phyloP scores from a whole-genome alignment of 352 stramenopile species.

The Pythium volutum region DNA sequence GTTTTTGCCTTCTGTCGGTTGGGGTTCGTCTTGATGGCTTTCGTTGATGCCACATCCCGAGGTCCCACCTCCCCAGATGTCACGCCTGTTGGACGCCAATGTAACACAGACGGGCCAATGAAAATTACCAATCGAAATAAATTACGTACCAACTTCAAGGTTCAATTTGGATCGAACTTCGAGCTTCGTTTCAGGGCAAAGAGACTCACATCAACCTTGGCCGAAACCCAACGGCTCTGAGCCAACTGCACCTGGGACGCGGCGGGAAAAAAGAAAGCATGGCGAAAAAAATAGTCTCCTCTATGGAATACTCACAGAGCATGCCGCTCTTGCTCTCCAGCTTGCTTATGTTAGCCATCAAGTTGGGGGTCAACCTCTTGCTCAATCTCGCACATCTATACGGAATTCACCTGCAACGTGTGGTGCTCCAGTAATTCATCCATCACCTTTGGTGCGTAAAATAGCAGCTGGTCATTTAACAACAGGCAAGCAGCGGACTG shows the following conservation, averaged over 20 bases:
- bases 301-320: neutral
- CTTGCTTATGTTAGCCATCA: neutral
- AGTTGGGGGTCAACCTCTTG: no score
- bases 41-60: neutral
- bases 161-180: neutral
- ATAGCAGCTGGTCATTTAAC: no score
- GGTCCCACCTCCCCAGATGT: slow-evolving; percentile 20
- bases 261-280: neutral
- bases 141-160: slow-evolving; percentile 24
- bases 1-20: neutral
- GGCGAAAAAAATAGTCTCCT: neutral
- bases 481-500: no score
- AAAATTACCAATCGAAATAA: slow-evolving; percentile 18
- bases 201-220: no score
- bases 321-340: no score
- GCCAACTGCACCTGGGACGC: neutral
- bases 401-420: no score
- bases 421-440: no score
- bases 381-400: no score
- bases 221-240: neutral
- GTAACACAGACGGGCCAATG: neutral
- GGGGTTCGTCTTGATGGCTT: slow-evolving; percentile 4
- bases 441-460: no score
- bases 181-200: no score
- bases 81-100: slow-evolving; percentile 14